Conservation (phyloP, 331 rosid genomes). For the Acacia pycnantha region DNA sequence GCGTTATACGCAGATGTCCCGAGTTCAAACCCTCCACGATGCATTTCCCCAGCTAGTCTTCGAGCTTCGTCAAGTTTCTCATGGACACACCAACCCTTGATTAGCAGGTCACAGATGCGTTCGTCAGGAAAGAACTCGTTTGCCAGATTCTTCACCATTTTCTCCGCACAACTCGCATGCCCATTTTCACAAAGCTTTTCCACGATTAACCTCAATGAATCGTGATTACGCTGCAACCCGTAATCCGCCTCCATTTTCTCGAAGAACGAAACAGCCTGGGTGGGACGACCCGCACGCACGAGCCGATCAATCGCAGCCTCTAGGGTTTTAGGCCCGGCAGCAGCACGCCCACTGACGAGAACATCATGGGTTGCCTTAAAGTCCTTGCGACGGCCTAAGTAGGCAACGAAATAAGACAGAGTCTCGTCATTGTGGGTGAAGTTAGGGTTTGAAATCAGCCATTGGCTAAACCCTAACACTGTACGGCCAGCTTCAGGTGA, state of each 20-base stretch:
- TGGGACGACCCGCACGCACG: slow-evolving; percentile 69
- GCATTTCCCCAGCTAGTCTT: slow-evolving; percentile 79
- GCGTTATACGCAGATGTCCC: slow-evolving; percentile 67
- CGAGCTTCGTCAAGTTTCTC: slow-evolving; percentile 74
- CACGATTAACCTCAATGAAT: slow-evolving; percentile 53
- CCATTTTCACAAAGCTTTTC: slow-evolving; percentile 75
- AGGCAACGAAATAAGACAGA: slow-evolving; percentile 61
- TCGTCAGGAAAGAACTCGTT: slow-evolving; percentile 71
- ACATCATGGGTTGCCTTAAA: slow-evolving; percentile 74
- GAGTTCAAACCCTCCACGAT: slow-evolving; percentile 77
- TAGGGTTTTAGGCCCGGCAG: slow-evolving; percentile 54
- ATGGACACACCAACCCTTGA: slow-evolving; percentile 71
- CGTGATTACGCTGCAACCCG: slow-evolving; percentile 57
- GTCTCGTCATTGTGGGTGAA: slow-evolving; percentile 70
- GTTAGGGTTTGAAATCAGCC: slow-evolving; percentile 56
- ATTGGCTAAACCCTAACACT: slow-evolving; percentile 58
- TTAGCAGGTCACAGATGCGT: slow-evolving; percentile 56
- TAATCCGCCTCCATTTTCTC: slow-evolving; percentile 80
- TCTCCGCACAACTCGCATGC: slow-evolving; percentile 70
- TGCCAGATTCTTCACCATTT: slow-evolving; percentile 73
- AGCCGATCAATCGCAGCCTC: slow-evolving; percentile 58
- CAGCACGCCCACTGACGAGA: slow-evolving; percentile 29
- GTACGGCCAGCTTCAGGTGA: slow-evolving; percentile 72
- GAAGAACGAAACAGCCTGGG: slow-evolving; percentile 63
- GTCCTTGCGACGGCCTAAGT: slow-evolving; percentile 82